Conservation (phyloP, 768 basidiomycete genomes). For the Leccinum boreale region DNA sequence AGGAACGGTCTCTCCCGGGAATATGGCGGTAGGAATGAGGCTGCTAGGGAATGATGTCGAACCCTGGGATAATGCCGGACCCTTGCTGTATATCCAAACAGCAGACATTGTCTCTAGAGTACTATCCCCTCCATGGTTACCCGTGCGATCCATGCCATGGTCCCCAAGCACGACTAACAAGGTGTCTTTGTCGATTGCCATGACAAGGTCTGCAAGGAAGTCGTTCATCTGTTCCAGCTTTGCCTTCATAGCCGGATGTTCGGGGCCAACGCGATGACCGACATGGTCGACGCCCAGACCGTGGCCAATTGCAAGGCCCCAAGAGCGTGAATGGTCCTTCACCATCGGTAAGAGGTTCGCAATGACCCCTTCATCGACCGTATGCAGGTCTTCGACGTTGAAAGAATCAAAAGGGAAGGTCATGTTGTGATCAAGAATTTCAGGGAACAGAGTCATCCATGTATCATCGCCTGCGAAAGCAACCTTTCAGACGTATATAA, state of each 20-base stretch:
- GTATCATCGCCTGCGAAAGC: conserved; percentile 98
- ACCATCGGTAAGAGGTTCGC: conserved; percentile 80
- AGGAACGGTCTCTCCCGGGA: conserved; percentile 52
- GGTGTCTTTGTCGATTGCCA: conserved; percentile 78
- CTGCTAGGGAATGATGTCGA: conserved; percentile 40
- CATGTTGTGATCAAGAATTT: conserved; percentile 67
- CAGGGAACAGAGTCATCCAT: conserved; percentile 88
- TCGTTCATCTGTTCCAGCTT: conserved; percentile 89
- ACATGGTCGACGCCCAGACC: conserved; percentile 96
- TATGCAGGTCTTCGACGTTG: conserved; percentile 97
- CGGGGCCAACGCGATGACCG: conserved; percentile 91
- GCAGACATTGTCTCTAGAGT: conserved; percentile 79
- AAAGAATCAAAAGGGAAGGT: conserved; percentile 91
- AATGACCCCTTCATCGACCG: conserved; percentile 91
- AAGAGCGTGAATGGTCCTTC: conserved; percentile 46
- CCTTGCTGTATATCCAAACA: conserved; percentile 92
- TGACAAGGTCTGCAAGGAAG: conserved; percentile 71
- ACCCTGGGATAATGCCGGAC: conserved; percentile 42
- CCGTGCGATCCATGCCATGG: conserved; percentile 94
- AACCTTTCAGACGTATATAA: conserved; percentile 41
- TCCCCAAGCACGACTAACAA: conserved; percentile 90
- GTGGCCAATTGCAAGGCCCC: conserved; percentile 90
- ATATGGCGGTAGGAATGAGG: conserved; percentile 52
- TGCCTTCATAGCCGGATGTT: conserved; percentile 77
- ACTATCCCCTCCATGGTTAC: conserved; percentile 95